Percentiles rank a stretch among this genome's conserved stretches.
These are phyloP conservation scores for Trifolium subterraneum DNA, from an alignment of 306 rosid genomes.

Conservation along the genomic window DNA sequence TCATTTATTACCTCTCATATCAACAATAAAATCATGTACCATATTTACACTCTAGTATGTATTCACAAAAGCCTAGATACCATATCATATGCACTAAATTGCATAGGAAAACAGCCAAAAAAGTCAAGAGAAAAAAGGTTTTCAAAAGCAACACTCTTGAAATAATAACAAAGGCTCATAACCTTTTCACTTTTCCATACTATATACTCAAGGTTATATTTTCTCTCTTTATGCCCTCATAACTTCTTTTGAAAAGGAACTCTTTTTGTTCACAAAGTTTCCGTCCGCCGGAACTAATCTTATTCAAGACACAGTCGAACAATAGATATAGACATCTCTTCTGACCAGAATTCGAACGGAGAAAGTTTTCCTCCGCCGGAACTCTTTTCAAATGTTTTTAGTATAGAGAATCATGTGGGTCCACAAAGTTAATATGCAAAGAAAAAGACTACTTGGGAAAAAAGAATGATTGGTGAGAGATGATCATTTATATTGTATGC, in stretches of 20 bases:
- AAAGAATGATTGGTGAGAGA: slow-evolving; percentile 37
- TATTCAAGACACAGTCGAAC: neutral
- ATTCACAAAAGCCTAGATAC: slow-evolving; percentile 1
- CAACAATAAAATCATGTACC: slow-evolving; percentile 10
- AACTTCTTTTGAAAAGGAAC: slow-evolving; percentile 25
- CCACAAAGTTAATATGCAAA: slow-evolving; percentile 36
- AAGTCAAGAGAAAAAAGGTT: slow-evolving; percentile 15
- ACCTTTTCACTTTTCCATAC: slow-evolving; percentile 35
- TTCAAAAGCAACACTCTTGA: slow-evolving; percentile 30
- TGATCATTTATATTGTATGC: slow-evolving; percentile 26
- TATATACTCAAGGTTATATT: slow-evolving; percentile 11
- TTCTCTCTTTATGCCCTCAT: neutral
- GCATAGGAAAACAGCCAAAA: slow-evolving; percentile 37
- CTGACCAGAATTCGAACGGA: neutral
- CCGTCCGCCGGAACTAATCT: neutral
- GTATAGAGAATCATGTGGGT: slow-evolving; percentile 38
- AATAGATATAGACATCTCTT: neutral
- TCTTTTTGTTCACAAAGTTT: neutral
- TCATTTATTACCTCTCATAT: slow-evolving; percentile 17
- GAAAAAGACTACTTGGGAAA: neutral
- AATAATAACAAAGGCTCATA: slow-evolving; percentile 31
- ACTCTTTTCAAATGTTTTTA: slow-evolving; percentile 10
- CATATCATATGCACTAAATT: slow-evolving; percentile 22
- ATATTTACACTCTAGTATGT: neutral
- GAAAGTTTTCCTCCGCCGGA: no score